Percentiles rank a stretch among this genome's conserved stretches.
Evolutionary conservation across 2,329 filamentous ascomycete species (phyloP).

Genomic region (Fusarium gaditjirri): DNA sequence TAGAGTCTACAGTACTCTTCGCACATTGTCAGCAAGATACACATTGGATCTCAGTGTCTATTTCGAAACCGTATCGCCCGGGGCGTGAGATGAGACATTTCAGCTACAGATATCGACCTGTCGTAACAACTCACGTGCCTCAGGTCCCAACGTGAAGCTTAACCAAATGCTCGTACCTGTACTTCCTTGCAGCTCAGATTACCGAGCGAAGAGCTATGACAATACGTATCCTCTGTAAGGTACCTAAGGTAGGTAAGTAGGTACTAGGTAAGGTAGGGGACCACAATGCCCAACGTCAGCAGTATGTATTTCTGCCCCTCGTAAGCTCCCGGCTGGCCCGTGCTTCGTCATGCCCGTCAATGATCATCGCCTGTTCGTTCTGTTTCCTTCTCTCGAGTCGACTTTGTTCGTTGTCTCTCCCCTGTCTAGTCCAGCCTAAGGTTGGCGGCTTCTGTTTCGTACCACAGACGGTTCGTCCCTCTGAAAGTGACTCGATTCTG

Average conservation of each 20-base stretch:
- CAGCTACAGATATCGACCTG: slow-evolving; percentile 5
- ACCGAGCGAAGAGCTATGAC: slow-evolving; percentile 5
- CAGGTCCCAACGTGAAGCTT: not conserved
- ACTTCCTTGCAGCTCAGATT: slow-evolving; percentile 21
- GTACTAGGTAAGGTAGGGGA: not conserved
- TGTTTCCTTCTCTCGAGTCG: slow-evolving; percentile 10
- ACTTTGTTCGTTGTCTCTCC: slow-evolving; percentile 6
- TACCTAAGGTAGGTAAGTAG: too few relatives aligned
- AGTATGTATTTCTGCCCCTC: slow-evolving; percentile 31
- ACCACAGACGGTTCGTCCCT: slow-evolving; percentile 20
- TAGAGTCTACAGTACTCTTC: not conserved
- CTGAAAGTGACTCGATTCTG: slow-evolving; percentile 40
- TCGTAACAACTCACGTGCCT: slow-evolving; percentile 36
- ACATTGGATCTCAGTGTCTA: not conserved
- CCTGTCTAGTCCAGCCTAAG: not conserved
- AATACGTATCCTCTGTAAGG: slow-evolving; percentile 14
- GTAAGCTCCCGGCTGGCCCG: slow-evolving; percentile 39
- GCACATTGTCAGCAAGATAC: slow-evolving; percentile 11
- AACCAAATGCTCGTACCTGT: slow-evolving; percentile 15
- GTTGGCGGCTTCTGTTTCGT: slow-evolving; percentile 14
- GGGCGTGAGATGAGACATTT: slow-evolving; percentile 30
- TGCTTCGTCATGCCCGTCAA: slow-evolving; percentile 30
- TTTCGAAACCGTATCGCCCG: not conserved
- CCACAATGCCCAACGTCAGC: slow-evolving; percentile 39
- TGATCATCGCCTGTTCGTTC: slow-evolving; percentile 27